These are phyloP conservation scores for Verticillium tricorpus DNA, from an alignment of 2,329 filamentous ascomycete genomes.

Conservation along the genomic window DNA sequence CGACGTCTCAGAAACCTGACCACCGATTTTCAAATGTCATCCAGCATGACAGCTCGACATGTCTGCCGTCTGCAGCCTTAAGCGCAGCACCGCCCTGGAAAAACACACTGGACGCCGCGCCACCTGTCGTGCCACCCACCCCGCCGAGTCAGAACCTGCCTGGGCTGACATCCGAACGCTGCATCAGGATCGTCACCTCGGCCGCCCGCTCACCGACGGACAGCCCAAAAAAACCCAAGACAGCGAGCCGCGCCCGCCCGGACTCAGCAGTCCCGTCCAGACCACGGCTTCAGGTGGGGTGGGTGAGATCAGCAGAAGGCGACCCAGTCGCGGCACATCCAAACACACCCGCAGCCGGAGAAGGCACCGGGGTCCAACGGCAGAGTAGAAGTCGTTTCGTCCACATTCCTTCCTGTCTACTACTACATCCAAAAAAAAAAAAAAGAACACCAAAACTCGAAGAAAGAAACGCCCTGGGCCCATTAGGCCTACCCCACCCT, in stretches of 20 bases:
- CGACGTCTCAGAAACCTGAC: too few relatives aligned
- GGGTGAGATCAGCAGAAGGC: background rate
- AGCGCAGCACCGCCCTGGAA: background rate
- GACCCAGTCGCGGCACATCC: background rate
- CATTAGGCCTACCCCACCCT: background rate
- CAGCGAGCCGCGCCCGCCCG: background rate
- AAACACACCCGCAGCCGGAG: background rate
- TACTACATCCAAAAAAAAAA: background rate
- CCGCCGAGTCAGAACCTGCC: too few relatives aligned
- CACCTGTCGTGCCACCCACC: too few relatives aligned
- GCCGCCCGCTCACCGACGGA: background rate
- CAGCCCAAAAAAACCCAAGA: too few relatives aligned
- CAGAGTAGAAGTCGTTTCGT: background rate
- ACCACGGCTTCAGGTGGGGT: background rate
- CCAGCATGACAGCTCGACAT: too few relatives aligned
- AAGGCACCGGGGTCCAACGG: background rate
- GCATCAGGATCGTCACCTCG: background rate
- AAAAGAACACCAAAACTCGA: background rate
- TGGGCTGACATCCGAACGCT: background rate
- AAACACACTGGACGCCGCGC: background rate
- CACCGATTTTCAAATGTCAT: too few relatives aligned
- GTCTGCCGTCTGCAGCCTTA: too few relatives aligned
- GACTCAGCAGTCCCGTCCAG: background rate
- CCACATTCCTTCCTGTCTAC: background rate
- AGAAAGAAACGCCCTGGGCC: background rate